Evolutionary conservation across 768 basidiomycete species (phyloP).

Genomic region (Kwoniella europaea): DNA sequence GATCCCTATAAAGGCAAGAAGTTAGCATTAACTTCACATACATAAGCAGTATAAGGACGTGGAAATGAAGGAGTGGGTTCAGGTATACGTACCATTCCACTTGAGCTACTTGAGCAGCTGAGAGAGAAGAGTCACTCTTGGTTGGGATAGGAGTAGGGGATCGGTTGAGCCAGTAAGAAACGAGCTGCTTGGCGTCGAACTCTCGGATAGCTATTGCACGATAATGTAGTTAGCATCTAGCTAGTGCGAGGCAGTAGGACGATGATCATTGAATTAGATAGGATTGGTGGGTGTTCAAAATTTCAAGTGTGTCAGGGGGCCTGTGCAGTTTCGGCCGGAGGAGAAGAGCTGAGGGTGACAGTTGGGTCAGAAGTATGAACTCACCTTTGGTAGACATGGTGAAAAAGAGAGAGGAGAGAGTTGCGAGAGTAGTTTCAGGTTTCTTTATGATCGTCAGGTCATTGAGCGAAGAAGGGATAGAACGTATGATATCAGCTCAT

Average conservation of each 20-base stretch:
- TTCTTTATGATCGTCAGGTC: conserved; percentile 5
- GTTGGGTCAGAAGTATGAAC: conserved; percentile 11
- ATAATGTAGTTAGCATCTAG: not conserved
- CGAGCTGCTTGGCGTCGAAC: conserved; percentile 97
- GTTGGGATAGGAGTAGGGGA: conserved; percentile 69
- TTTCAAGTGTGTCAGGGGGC: not conserved
- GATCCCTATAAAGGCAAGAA: conserved; percentile 45
- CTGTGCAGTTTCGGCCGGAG: conserved; percentile 22
- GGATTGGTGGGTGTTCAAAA: not conserved
- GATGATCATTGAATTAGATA: not conserved
- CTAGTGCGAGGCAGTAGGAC: not conserved
- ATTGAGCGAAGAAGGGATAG: not conserved
- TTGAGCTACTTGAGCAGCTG: conserved; percentile 72
- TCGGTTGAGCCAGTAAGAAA: conserved; percentile 95
- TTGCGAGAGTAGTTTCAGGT: conserved; percentile 7
- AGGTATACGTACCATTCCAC: conserved; percentile 55
- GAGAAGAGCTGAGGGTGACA: conserved; percentile 1
- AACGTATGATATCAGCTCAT: not conserved
- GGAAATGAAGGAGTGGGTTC: not conserved
- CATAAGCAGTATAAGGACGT: not conserved
- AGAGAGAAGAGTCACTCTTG: conserved; percentile 64
- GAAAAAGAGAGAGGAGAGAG: conserved; percentile 15
- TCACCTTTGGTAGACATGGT: conserved; percentile 58
- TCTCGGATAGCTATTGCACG: conserved; percentile 77
- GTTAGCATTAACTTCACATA: conserved; percentile 9